Evolutionary conservation across 768 basidiomycete genomes (phyloP), one percentile per base, ranked within the genome.

Genomic region (Galerina marginata): DNA sequence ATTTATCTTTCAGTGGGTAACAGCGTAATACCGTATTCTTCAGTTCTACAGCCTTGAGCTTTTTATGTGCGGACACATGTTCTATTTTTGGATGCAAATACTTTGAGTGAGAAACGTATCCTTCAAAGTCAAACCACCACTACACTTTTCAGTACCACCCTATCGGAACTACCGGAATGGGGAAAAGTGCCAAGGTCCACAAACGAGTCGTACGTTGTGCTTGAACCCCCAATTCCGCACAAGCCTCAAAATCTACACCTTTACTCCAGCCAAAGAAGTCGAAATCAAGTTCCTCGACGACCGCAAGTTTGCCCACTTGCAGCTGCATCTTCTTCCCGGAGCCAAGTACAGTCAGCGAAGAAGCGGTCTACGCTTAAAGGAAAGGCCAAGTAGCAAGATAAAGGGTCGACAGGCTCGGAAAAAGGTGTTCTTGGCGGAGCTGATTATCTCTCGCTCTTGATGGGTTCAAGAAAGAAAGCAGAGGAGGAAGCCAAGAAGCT

Each of bases 361-460:
- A 87, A 86, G 71, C 79, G 79, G 51, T 80, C 81, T 1, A 77
- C 69, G 4, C 65, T 85, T 53, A 86, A 85, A 65, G 76, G 72
- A 33, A 83, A 83, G 63, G 67, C 73, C 12, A 45, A 4, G n/a
- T 56, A 6, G 76, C 55, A 57, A 48, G 44, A 62, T 60, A 53
- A 61, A 46, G 55, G 60, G 12, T 58, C 49, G 9, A 46, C 54
- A n/a, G 66, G 45, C 3, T 53, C 67, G 12, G 69, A 66, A 16
- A 65, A 67, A 16, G 79, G 73, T 12, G 79, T 92, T 2, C 77
- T 92, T 39, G 90, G 89, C 16, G 90, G 83, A 16, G 91, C 88
- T 33, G 92, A 93, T 72, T 93, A 93, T 68, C 86, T 93, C 47
- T 79, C 83, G 10, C 70, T 93, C 63, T 75, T 91, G 79, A 79